Base-by-base conservation (phyloP, 73 alveolate species). In the Symbiodinium pilosum region DNA sequence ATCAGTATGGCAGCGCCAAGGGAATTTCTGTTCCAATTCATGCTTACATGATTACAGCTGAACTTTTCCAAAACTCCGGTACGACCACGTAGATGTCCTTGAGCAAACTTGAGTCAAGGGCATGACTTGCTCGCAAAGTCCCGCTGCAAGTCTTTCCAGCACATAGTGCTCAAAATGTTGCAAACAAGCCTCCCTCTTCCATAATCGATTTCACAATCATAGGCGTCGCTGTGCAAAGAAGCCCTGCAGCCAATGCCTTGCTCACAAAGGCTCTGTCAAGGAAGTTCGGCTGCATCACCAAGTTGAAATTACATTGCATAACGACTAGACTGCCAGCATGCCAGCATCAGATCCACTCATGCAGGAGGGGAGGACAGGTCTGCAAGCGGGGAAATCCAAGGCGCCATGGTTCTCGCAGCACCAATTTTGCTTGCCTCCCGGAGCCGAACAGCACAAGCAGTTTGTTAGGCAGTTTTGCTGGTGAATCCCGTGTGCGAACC, bases 361-460 rank as follows among this genome's bases (percentile, higher is more conserved):
- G n/a, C n/a, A n/a, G n/a, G n/a, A n/a, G n/a, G n/a, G n/a, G n/a
- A n/a, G n/a, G n/a, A n/a, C n/a, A n/a, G n/a, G n/a, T n/a, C n/a
- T n/a, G n/a, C n/a, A n/a, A n/a, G n/a, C n/a, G n/a, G n/a, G n/a
- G n/a, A n/a, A n/a, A n/a, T n/a, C 59, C 21, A 24, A 64, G 81
- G 39, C 38, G 5, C 81, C 97, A 36, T 91, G 97, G 26, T 68
- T 68, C 30, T 91, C 97, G 77, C 97, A 91, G 88, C 97, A 91
- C 52, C 77, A 91, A 77, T 91, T 91, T 88, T 91, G 97, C 97
- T 91, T 91, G n/a, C 97, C 97, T 91, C 40, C 32, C 75, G 36
- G 52, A 34, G 43, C 36, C 12, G 30, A 30, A 54, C 73, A 54
- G n/a, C 73, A 12, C 71, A 54, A 36, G 81, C 32, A 47, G 59